Base-by-base conservation (phyloP, 768 basidiomycete species). In the Russula earlei region DNA sequence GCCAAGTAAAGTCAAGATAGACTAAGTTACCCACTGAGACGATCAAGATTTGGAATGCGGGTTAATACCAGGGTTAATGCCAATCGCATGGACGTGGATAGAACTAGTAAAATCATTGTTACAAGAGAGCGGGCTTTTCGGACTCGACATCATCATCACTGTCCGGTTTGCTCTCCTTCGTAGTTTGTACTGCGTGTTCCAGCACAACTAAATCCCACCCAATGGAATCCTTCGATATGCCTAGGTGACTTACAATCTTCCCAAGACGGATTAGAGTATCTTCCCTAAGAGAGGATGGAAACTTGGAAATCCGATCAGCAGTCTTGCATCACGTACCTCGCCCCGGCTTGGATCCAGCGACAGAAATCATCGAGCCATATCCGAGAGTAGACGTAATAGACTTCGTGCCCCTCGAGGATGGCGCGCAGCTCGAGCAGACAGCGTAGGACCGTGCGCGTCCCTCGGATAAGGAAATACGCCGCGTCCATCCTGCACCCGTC, bases 301-400 rank as follows among this genome's bases (percentile, higher is more conserved):
- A 10, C 3, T 33, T 2, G 4, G 24, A 47, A 20, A 5, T 17
- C 17, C 17, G 7, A 29, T 11, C 36, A 11, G 33, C 10, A 20
- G 22, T 6, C 38, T 29, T 17, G 33, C 17, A 25, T 17, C 25
- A 38, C 25, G 12, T 63, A 91, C 89, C 76, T 80, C n/a, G 85
- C 82, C 62, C 74, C 74, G 9, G 77, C 72, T 63, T 88, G 84
- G 34, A 78, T 72, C 90, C 90, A 91, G n/a, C 83, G 78, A 62
- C 85, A 87, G 62, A 87, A 84, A 65, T 91, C 90, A 60, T 90
- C 84, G 42, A 91, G 62, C 90, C 90, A 93, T 33, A 91, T 78
- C 67, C 88, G 89, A 68, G 80, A 84, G 67, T 90, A 92, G n/a
- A 90, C 75, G 67, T 90, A 91, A 69, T 92, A 93, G 10, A 87